Percentiles rank a stretch among this genome's conserved stretches.
Evolutionary conservation across 768 basidiomycete species (phyloP).

Genomic region (Steccherinum ochraceum): DNA sequence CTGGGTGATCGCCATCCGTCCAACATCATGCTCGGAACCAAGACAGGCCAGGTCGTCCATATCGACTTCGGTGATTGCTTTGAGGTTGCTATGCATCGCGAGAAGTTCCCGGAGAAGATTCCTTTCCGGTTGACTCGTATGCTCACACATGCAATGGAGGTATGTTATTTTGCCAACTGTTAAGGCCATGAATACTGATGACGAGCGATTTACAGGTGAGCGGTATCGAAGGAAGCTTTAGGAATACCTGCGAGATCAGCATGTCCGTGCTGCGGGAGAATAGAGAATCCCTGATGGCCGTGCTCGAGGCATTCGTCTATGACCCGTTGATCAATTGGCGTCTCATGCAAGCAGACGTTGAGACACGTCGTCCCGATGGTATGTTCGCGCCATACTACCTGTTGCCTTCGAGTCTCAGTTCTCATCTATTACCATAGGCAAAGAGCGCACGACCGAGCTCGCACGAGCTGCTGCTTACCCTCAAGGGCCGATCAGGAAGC

Average conservation of each 20-base stretch:
- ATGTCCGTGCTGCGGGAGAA: constrained; percentile 96
- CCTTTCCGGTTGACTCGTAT: constrained; percentile 97
- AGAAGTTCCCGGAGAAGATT: constrained; percentile 98
- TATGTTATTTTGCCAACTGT: constrained; percentile 27
- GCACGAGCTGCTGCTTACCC: constrained; percentile 65
- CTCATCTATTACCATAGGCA: too few species aligned
- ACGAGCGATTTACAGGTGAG: constrained; percentile 63
- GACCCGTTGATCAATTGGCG: constrained; percentile 98
- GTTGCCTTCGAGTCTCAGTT: too few species aligned
- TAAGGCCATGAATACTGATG: neutral
- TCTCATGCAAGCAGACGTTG: constrained; percentile 79
- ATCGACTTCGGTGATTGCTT: constrained; percentile 99
- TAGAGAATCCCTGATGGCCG: constrained; percentile 98
- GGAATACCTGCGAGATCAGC: constrained; percentile 93
- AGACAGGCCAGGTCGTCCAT: constrained; percentile 92
- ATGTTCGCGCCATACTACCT: constrained; percentile 9
- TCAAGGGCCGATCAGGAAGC: constrained; percentile 73
- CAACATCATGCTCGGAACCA: constrained; percentile 87
- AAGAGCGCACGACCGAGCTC: constrained; percentile 53
- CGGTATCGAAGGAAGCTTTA: constrained; percentile 96
- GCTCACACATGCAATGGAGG: constrained; percentile 99
- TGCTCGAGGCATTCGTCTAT: constrained; percentile 97
- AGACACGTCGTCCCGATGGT: constrained; percentile 67
- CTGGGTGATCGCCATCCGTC: constrained; percentile 98
- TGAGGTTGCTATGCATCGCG: constrained; percentile 95